Percentiles rank a stretch among this genome's conserved stretches.
Evolutionary conservation across 108 stramenopile species (phyloP).

Genomic region (Parmales sp.): DNA sequence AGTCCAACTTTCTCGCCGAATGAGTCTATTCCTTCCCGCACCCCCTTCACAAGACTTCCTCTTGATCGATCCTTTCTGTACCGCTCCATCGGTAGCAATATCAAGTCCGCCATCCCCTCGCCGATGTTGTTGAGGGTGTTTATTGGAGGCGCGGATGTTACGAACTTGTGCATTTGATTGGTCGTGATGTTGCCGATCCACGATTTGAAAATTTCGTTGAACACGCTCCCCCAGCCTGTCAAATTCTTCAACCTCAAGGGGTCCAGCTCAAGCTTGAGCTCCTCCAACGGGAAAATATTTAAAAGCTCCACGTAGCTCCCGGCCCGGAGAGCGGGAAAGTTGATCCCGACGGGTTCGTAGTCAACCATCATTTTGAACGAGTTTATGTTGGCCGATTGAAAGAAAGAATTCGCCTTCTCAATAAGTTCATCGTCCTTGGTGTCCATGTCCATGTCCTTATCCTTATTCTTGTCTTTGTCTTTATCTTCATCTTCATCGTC

Average conservation of each 20-base stretch:
- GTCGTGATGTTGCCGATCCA: slow-evolving; percentile 68
- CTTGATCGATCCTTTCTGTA: slow-evolving; percentile 44
- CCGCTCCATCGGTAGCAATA: slow-evolving; percentile 57
- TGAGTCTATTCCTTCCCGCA: slow-evolving; percentile 32
- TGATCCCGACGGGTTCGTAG: slow-evolving; percentile 57
- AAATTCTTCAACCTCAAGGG: slow-evolving; percentile 41
- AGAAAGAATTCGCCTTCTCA: slow-evolving; percentile 20
- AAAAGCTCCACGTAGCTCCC: slow-evolving; percentile 65
- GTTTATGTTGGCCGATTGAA: slow-evolving; percentile 46
- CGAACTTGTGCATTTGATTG: slow-evolving; percentile 72
- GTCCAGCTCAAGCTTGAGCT: slow-evolving; percentile 58
- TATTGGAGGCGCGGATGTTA: slow-evolving; percentile 58
- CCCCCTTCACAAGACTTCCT: slow-evolving; percentile 40
- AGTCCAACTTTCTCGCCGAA: slow-evolving; percentile 57
- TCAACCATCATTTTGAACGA: slow-evolving; percentile 74
- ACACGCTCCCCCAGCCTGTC: slow-evolving; percentile 58
- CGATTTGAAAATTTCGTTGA: slow-evolving; percentile 34
- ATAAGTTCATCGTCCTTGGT: neutral
- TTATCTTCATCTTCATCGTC: neutral
- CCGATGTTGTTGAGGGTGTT: slow-evolving; percentile 56
- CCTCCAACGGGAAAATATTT: slow-evolving; percentile 69
- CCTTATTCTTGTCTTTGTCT: neutral
- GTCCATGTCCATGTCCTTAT: too few relatives aligned
- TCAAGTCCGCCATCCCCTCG: slow-evolving; percentile 47
- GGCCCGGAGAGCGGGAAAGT: slow-evolving; percentile 52